Evolutionary conservation across 106 monocot genomes (phyloP).

Genomic region (Dioscorea alata): DNA sequence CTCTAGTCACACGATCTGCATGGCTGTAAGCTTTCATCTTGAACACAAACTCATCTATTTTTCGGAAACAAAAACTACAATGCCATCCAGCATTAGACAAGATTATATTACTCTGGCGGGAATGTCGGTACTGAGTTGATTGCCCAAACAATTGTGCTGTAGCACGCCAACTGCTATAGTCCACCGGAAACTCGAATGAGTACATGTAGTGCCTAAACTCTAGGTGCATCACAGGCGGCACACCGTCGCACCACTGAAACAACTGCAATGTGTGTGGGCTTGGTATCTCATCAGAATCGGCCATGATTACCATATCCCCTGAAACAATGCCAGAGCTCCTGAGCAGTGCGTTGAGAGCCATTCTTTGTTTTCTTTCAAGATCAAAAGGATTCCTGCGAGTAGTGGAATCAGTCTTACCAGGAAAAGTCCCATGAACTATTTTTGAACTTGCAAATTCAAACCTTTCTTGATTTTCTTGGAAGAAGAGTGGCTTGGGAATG

Average conservation of each 20-base stretch:
- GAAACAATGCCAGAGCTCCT: conserved; percentile 37
- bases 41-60: conserved; percentile 60
- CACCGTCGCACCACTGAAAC: conserved; percentile 72
- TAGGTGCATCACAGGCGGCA: conserved; percentile 76
- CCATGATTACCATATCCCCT: conserved; percentile 75
- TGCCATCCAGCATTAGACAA: conserved; percentile 92
- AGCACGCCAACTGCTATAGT: conserved; percentile 75
- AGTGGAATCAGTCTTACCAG: conserved; percentile 52
- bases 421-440: conserved; percentile 50
- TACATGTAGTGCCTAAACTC: conserved; percentile 76
- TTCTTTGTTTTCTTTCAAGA: conserved; percentile 72
- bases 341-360: conserved; percentile 61
- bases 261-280: conserved; percentile 58
- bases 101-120: conserved; percentile 54
- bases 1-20: conserved; percentile 60
- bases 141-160: conserved; percentile 40
- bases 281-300: conserved; percentile 88
- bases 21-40: conserved; percentile 96
- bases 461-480: conserved; percentile 26
- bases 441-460: conserved; percentile 51
- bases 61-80: conserved; percentile 89
- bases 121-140: conserved; percentile 55
- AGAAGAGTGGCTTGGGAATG: conserved; percentile 56
- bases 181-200: conserved; percentile 87
- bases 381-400: conserved; percentile 62